Conservation (phyloP, 2,329 filamentous ascomycete species). For the Podosphaera leucotricha region DNA sequence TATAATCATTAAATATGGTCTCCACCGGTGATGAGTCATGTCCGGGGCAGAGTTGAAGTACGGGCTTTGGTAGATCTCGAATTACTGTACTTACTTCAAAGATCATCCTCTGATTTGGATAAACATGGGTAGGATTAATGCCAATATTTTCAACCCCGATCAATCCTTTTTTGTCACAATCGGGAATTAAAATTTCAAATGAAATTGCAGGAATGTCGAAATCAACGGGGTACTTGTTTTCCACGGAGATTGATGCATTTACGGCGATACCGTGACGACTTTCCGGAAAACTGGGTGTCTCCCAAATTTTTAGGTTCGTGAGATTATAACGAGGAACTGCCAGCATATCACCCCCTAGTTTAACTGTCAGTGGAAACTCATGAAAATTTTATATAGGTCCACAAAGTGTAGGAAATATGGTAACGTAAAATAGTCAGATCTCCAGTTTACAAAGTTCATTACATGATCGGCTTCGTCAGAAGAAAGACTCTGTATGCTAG, state of each 20-base stretch:
- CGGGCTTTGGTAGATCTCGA: slow-evolving; percentile 44
- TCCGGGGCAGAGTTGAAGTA: slow-evolving; percentile 53
- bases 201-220: slow-evolving; percentile 55
- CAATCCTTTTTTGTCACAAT: slow-evolving; percentile 47
- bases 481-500: slow-evolving; percentile 18
- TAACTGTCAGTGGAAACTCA: slow-evolving; percentile 8
- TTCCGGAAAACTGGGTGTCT: slow-evolving; percentile 31
- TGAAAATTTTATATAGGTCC: background rate
- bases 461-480: slow-evolving; percentile 6
- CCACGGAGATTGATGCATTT: slow-evolving; percentile 47
- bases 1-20: slow-evolving; percentile 53
- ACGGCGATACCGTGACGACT: slow-evolving; percentile 43
- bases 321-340: slow-evolving; percentile 63
- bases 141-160: slow-evolving; percentile 59
- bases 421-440: background rate
- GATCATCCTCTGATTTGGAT: slow-evolving; percentile 41
- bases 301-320: slow-evolving; percentile 54
- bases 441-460: background rate
- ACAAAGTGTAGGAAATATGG: background rate
- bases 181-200: slow-evolving; percentile 68
- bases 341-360: slow-evolving; percentile 43
- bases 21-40: slow-evolving; percentile 67
- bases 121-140: slow-evolving; percentile 42
- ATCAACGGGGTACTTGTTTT: slow-evolving; percentile 58
- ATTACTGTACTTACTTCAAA: slow-evolving; percentile 52